Evolutionary conservation across 2,329 filamentous ascomycete species (phyloP).

Genomic region (Aureobasidium zeae): DNA sequence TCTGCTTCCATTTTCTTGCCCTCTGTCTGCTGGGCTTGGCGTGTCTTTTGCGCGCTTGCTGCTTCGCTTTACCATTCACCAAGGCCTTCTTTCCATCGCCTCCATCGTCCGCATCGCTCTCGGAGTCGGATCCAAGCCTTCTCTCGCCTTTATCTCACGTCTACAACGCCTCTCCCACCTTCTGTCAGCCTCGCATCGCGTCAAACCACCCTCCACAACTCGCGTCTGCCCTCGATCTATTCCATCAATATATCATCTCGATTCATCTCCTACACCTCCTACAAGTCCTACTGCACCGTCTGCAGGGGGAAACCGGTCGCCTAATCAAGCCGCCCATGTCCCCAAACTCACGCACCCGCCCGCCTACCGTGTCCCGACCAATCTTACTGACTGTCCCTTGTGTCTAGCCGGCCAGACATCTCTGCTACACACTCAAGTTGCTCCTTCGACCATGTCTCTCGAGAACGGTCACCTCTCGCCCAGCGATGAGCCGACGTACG

Average conservation of each 20-base stretch:
- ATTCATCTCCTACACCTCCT: conserved; percentile 28
- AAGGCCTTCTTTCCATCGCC: background rate
- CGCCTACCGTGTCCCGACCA: conserved; percentile 23
- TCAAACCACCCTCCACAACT: conserved; percentile 3
- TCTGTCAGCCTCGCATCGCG: background rate
- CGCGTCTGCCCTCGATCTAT: conserved; percentile 14
- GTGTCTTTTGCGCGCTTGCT: background rate
- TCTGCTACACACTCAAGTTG: conserved; percentile 51
- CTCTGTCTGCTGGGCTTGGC: background rate
- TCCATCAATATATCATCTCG: conserved; percentile 30
- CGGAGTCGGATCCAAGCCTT: background rate
- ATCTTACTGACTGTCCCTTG: conserved; percentile 35
- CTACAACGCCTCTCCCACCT: background rate
- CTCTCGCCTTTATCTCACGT: background rate
- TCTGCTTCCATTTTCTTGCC: conserved; percentile 6
- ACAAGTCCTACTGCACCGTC: conserved; percentile 23
- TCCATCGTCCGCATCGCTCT: background rate
- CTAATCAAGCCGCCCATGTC: conserved; percentile 23
- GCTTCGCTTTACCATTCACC: conserved; percentile 4
- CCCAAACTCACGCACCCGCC: conserved; percentile 27
- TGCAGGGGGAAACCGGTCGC: conserved; percentile 36
- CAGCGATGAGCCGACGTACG: conserved; percentile 37
- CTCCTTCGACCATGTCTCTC: conserved; percentile 42
- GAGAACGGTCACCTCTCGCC: conserved; percentile 59
- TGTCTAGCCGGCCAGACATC: conserved; percentile 51